Conservation (phyloP, 176 grass and related monocot genomes). For the Canna indica region DNA sequence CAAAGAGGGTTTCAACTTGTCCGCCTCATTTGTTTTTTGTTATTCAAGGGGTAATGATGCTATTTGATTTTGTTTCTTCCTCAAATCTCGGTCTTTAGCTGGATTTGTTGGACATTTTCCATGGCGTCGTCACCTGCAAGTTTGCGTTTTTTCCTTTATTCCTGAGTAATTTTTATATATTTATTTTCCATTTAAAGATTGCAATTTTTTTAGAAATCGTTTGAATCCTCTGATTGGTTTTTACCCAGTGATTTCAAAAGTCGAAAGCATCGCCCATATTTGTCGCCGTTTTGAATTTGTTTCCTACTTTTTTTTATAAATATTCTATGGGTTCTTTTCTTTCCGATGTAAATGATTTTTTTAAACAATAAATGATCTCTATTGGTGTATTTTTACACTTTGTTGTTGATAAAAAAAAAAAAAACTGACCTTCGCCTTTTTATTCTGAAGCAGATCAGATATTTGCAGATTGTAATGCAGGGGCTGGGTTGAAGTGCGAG, state of each 20-base stretch:
- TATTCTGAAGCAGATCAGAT: background rate
- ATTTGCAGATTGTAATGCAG: background rate
- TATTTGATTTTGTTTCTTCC: background rate
- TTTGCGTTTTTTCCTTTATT: background rate
- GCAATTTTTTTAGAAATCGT: too few species aligned
- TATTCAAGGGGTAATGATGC: background rate
- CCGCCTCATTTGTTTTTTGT: background rate
- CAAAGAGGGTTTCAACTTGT: background rate
- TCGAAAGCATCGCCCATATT: background rate
- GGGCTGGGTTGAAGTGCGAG: background rate
- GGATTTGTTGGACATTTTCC: background rate
- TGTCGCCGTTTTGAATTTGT: background rate
- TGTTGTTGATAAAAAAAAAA: too few species aligned
- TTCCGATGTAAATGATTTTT: background rate
- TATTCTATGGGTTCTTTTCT: background rate
- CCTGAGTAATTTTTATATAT: background rate
- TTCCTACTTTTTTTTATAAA: background rate
- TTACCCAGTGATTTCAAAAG: background rate
- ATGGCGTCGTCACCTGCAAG: background rate
- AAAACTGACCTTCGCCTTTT: background rate
- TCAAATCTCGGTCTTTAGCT: background rate
- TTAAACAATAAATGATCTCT: too few species aligned
- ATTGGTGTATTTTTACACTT: too few species aligned
- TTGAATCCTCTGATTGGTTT: too few species aligned
- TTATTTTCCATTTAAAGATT: background rate